phyloP scores from a whole-genome alignment of 192 early-diverging fungal species.

The Polychytrium aggregatum region DNA sequence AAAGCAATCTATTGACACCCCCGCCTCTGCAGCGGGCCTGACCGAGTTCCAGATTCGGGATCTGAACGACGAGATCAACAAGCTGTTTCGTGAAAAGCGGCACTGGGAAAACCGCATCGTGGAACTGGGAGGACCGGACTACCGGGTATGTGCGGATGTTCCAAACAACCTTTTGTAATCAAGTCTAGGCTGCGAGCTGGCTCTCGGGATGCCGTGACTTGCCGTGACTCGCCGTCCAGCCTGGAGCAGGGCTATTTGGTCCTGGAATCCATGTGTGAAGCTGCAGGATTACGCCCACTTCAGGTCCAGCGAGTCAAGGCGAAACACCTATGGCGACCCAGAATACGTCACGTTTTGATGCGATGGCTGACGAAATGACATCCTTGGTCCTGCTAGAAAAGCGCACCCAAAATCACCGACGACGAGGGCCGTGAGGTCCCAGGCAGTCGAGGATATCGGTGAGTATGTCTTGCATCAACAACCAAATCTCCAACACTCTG shows the following conservation, averaged over 20 bases:
- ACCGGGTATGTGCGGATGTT: slow-evolving; percentile 53
- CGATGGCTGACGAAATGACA: too few relatives aligned
- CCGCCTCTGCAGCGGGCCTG: slow-evolving; percentile 61
- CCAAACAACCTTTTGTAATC: too few relatives aligned
- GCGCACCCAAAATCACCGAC: slow-evolving; percentile 68
- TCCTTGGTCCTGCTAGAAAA: slow-evolving; percentile 48
- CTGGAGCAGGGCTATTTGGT: background rate
- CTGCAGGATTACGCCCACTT: too few relatives aligned
- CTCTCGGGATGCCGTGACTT: too few relatives aligned
- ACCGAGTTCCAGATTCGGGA: slow-evolving; percentile 89
- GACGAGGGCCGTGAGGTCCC: slow-evolving; percentile 81
- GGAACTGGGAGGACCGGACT: slow-evolving; percentile 89
- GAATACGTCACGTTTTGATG: too few relatives aligned
- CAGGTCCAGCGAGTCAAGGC: too few relatives aligned
- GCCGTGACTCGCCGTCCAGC: background rate
- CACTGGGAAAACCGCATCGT: slow-evolving; percentile 85
- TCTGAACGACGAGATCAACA: slow-evolving; percentile 95
- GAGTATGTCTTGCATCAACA: too few relatives aligned
- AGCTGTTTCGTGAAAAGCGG: slow-evolving; percentile 77
- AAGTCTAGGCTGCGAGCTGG: too few relatives aligned
- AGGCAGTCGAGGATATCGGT: slow-evolving; percentile 85
- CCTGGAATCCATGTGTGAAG: background rate
- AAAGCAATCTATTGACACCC: too few relatives aligned
- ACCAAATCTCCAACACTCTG: too few relatives aligned
- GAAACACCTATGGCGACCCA: background rate